phyloP scores from a whole-genome alignment of 2,329 filamentous ascomycete genomes.

The Tolypocladium sp. region DNA sequence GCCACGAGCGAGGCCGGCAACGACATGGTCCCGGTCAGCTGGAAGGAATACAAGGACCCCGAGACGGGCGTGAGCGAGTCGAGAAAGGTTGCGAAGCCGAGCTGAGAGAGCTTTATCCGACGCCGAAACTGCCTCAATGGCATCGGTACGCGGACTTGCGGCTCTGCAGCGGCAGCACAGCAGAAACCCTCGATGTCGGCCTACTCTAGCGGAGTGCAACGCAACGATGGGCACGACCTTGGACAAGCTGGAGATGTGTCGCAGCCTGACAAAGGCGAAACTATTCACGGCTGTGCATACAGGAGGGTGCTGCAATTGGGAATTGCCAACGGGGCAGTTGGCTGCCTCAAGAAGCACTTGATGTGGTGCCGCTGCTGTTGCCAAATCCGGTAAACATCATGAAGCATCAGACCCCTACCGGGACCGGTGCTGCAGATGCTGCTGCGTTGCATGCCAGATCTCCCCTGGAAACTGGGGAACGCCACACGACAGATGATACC shows the following conservation, averaged over 20 bases:
- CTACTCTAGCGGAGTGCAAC: not conserved
- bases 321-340: not conserved
- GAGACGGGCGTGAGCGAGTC: slow-evolving; percentile 67
- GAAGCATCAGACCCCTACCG: not conserved
- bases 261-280: not conserved
- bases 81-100: slow-evolving; percentile 91
- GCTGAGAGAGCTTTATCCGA: slow-evolving; percentile 37
- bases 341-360: not conserved
- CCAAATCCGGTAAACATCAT: not conserved
- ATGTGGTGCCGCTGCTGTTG: not conserved
- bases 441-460: not conserved
- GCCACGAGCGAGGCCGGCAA: slow-evolving; percentile 81
- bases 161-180: not conserved
- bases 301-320: not conserved
- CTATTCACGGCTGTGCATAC: not conserved
- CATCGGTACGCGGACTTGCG: not conserved
- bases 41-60: slow-evolving; percentile 88
- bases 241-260: not conserved
- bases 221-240: not conserved
- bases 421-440: not conserved
- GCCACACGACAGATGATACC: not conserved
- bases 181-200: not conserved
- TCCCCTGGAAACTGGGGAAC: not conserved
- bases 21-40: slow-evolving; percentile 85
- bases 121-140: not conserved